Evolutionary conservation across 805 yeast species (phyloP).

Genomic region (Saccharomyces eubayanus): DNA sequence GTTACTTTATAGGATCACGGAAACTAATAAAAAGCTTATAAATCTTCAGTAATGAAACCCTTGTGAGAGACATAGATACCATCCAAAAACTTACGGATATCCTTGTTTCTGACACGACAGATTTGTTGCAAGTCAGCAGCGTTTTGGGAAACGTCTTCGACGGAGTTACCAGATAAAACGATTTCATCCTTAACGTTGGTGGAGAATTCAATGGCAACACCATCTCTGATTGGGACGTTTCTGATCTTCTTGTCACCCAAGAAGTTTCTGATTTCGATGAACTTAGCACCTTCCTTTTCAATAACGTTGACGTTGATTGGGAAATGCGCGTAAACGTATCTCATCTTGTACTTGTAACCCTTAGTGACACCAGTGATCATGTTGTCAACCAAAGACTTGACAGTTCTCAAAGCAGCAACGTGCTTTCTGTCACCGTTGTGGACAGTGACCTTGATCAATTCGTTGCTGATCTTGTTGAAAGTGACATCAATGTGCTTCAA

Average conservation of each 20-base stretch:
- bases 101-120: slow-evolving; percentile 99
- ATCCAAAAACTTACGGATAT: slow-evolving; percentile 99
- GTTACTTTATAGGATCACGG: not conserved
- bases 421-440: slow-evolving; percentile 99
- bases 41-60: slow-evolving; percentile 74
- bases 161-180: slow-evolving; percentile 73
- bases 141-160: slow-evolving; percentile 95
- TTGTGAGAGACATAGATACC: slow-evolving; percentile 98
- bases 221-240: slow-evolving; percentile 75
- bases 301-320: slow-evolving; percentile 95
- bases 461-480: slow-evolving; percentile 64
- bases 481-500: slow-evolving; percentile 92
- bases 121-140: slow-evolving; percentile 97
- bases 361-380: slow-evolving; percentile 96
- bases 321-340: slow-evolving; percentile 99
- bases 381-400: slow-evolving; percentile 89
- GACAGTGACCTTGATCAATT: slow-evolving; percentile 77
- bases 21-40: slow-evolving; percentile 16
- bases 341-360: slow-evolving; percentile 99
- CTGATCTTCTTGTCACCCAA: slow-evolving; percentile 98
- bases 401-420: slow-evolving; percentile 98
- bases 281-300: slow-evolving; percentile 64
- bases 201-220: slow-evolving; percentile 80
- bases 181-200: slow-evolving; percentile 90
- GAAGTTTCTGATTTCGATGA: slow-evolving; percentile 97